Conservation (phyloP, 1,284 basidiomycete species). For the Anthracocystis walkeri region DNA sequence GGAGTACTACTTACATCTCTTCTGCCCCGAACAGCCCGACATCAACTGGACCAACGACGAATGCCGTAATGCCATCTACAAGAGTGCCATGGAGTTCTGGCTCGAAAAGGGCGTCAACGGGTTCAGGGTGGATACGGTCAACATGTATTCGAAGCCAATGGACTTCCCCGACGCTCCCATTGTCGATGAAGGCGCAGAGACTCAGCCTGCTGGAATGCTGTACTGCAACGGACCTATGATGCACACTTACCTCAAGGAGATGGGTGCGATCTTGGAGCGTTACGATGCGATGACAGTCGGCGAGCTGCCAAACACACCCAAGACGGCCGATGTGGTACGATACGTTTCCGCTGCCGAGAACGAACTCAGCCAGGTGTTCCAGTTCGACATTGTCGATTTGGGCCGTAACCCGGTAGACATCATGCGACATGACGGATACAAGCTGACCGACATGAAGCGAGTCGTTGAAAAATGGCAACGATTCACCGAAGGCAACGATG, state of each 20-base stretch:
- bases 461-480: constrained; percentile 76
- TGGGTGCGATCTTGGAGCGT: constrained; percentile 72
- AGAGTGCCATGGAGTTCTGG: constrained; percentile 79
- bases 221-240: constrained; percentile 70
- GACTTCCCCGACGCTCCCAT: constrained; percentile 67
- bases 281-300: constrained; percentile 77
- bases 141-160: constrained; percentile 65
- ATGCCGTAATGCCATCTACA: constrained; percentile 74
- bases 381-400: constrained; percentile 77
- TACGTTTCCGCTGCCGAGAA: constrained; percentile 77
- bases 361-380: constrained; percentile 75
- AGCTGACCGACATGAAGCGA: constrained; percentile 74
- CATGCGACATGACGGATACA: constrained; percentile 73
- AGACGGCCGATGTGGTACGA: constrained; percentile 72
- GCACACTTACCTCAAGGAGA: constrained; percentile 78
- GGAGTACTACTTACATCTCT: constrained; percentile 82
- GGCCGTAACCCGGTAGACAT: constrained; percentile 69
- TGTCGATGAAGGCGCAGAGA: constrained; percentile 73
- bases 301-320: constrained; percentile 72
- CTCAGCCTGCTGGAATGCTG: constrained; percentile 74
- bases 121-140: constrained; percentile 72
- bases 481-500: constrained; percentile 49
- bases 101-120: constrained; percentile 80
- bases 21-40: constrained; percentile 79
- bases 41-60: constrained; percentile 80